A percentile compares a stretch with the other conserved stretches of the same genome.
Conservation (phyloP, 1,284 basidiomycete genomes). For the Tylopilus orsonianus region DNA sequence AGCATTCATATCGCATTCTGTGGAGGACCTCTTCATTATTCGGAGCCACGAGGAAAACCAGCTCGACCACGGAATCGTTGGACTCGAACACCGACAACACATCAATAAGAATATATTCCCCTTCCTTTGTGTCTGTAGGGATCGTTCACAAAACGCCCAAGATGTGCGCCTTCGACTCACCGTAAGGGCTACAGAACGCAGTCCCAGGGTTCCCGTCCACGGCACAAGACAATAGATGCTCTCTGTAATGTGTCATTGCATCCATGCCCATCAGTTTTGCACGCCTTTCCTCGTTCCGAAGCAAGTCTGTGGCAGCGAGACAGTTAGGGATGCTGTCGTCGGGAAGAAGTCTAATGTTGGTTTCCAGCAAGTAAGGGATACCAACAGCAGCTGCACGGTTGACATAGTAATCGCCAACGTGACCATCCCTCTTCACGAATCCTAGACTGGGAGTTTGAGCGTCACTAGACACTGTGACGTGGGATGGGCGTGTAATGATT, state of each 20-base stretch:
- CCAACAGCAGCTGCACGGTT: constrained; percentile 47
- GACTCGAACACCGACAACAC: constrained; percentile 33
- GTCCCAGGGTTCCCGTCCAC: constrained; percentile 52
- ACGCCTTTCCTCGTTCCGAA: constrained; percentile 41
- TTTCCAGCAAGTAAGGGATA: constrained; percentile 51
- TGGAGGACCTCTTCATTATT: constrained; percentile 41
- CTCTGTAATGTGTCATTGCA: constrained; percentile 40
- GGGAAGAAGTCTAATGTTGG: constrained; percentile 51
- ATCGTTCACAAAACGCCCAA: constrained; percentile 7
- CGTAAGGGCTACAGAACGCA: constrained; percentile 47
- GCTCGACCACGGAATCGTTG: constrained; percentile 31
- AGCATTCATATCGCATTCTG: constrained; percentile 39
- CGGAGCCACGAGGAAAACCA: constrained; percentile 47
- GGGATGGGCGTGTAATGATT: constrained; percentile 7
- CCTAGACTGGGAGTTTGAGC: background rate
- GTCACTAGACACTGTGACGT: background rate
- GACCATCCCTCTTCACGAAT: constrained; percentile 15
- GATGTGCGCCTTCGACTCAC: constrained; percentile 34
- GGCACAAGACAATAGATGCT: constrained; percentile 50
- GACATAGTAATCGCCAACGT: constrained; percentile 9
- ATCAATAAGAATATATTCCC: constrained; percentile 52
- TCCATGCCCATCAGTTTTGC: constrained; percentile 35
- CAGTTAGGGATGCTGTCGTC: constrained; percentile 25
- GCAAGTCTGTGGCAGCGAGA: constrained; percentile 38
- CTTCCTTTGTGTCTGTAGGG: constrained; percentile 34